Percentiles rank a stretch among this genome's conserved stretches.
These are phyloP conservation scores for Mycena venus DNA, from an alignment of 768 basidiomycete genomes.

Conservation along the genomic window DNA sequence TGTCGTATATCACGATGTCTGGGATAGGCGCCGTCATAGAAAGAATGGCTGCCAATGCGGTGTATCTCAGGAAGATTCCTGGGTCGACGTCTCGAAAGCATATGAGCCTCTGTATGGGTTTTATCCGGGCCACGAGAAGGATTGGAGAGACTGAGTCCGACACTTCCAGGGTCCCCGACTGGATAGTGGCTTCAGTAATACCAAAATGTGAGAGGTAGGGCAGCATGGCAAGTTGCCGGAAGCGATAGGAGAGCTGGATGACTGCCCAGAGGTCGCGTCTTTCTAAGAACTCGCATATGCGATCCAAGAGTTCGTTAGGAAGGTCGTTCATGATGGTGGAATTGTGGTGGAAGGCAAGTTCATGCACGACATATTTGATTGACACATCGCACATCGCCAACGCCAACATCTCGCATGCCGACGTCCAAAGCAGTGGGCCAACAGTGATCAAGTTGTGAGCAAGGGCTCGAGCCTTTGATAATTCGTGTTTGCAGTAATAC, in stretches of 20 bases:
- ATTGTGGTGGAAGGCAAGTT: not conserved
- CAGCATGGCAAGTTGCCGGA: conserved; percentile 13
- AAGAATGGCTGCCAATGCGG: not conserved
- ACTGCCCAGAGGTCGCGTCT: conserved; percentile 2
- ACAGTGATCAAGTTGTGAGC: too few relatives aligned
- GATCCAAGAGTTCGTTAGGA: conserved; percentile 28
- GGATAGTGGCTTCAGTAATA: conserved; percentile 13
- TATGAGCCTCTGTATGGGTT: conserved; percentile 19
- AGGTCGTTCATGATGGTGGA: conserved; percentile 13
- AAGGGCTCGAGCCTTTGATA: too few relatives aligned
- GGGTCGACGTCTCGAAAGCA: conserved; percentile 4
- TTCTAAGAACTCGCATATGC: conserved; percentile 9
- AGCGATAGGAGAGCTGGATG: conserved; percentile 5
- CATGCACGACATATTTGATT: too few relatives aligned
- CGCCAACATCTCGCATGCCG: too few relatives aligned
- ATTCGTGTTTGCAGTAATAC: too few relatives aligned
- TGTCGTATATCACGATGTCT: conserved; percentile 23
- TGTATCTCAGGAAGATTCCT: not conserved
- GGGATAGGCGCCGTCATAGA: conserved; percentile 18
- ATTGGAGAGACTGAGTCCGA: conserved; percentile 26
- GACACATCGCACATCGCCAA: too few relatives aligned
- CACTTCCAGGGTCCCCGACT: conserved; percentile 20
- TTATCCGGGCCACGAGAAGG: conserved; percentile 20
- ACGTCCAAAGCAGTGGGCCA: too few relatives aligned
- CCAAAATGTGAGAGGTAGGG: conserved; percentile 15